Evolutionary conservation across 2,329 filamentous ascomycete species (phyloP).

Genomic region (Cylindrodendrum hubeiense): DNA sequence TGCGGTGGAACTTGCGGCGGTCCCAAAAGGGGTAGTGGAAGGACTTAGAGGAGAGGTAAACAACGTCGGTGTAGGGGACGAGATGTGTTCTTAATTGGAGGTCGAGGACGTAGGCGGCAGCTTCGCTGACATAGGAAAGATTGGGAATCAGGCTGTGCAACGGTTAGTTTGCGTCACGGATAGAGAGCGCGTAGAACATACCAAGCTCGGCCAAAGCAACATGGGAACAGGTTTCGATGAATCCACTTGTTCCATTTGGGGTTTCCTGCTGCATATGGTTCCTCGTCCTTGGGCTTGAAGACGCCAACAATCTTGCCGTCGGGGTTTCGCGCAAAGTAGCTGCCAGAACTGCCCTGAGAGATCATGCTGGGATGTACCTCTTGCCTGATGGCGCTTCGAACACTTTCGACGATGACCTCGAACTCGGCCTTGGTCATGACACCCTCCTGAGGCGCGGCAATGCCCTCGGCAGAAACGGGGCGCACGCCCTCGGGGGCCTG

Average conservation of each 20-base stretch:
- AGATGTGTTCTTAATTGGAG: constrained; percentile 89
- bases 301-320: constrained; percentile 96
- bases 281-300: constrained; percentile 99
- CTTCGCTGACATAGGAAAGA: constrained; percentile 96
- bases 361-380: constrained; percentile 96
- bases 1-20: constrained; percentile 86
- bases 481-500: constrained; percentile 90
- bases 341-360: constrained; percentile 95
- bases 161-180: constrained; percentile 27
- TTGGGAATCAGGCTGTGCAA: constrained; percentile 85
- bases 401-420: constrained; percentile 88
- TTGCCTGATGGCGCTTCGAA: constrained; percentile 89
- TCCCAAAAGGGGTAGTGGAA: constrained; percentile 99
- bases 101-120: constrained; percentile 95
- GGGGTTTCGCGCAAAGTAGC: constrained; percentile 94
- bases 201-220: constrained; percentile 95
- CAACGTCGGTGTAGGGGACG: constrained; percentile 96
- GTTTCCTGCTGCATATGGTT: constrained; percentile 96
- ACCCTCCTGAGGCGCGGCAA: constrained; percentile 74
- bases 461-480: constrained; percentile 80
- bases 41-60: constrained; percentile 93
- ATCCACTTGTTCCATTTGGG: constrained; percentile 99
- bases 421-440: constrained; percentile 85
- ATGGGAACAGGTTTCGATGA: constrained; percentile 96
- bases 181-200: constrained; percentile 49